Base-by-base conservation (phyloP, 2,329 filamentous ascomycete genomes). In the Trichoderma asperellum region DNA sequence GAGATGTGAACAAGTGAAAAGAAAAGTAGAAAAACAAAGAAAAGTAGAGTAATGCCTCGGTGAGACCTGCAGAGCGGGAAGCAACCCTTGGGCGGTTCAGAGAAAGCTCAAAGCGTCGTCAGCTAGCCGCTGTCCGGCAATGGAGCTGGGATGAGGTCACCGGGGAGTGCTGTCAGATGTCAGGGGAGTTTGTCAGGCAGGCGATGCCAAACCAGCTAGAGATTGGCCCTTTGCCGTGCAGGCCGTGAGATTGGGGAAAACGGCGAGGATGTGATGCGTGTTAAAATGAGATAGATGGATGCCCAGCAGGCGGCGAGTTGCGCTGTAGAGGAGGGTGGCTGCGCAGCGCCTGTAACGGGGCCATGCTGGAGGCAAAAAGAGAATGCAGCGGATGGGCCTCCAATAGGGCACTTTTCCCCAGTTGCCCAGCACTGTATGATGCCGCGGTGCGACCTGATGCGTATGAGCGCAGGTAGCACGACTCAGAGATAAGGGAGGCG, bases 31-130 rank as follows among this genome's bases (percentile, higher is more conserved):
- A 34, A 11, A 40, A 40, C 14, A 32, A 14, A 35, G 29, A 47
- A 66, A 29, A 49, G 37, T 24, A 49, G 11, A 35, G 32, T 60
- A 43, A 53, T 52, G 21, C 14, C 21, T 35, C 24, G 16, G 43
- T 60, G 40, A 58, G 29, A 24, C 34, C n/a, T 10, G 34, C 21
- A 32, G 56, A 29, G 43, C 32, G 40, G 56, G 56, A 68, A 27
- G 65, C 11, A 57, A 40, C 27, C 35, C 58, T 55, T 62, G 35
- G 43, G 34, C 24, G 60, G 57, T 37, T 53, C 56, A n/a, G 14
- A 61, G 34, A n/a, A 62, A 47, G 43, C 35, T 49, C 57, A 61
- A 68, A 24, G 66, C 66, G 66, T 68, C 66, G 66, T 68, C 66
- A 68, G 57, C 66, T 21, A 47, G 43, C 43, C 43, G 10, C 43